Evolutionary conservation across 176 grass and related monocot genomes (phyloP).

Genomic region (Poa pratensis): DNA sequence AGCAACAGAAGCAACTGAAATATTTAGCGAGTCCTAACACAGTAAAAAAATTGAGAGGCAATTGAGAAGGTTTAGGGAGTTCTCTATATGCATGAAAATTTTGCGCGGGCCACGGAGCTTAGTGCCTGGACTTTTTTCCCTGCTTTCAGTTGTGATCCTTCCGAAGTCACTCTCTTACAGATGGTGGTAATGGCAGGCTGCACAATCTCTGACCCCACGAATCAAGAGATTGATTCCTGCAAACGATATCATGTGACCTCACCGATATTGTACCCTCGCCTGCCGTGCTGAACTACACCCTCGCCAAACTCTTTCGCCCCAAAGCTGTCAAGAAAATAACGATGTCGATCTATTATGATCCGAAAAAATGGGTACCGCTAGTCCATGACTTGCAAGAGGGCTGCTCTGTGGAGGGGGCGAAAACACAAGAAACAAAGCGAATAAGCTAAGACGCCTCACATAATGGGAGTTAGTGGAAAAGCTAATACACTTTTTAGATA

Average conservation of each 20-base stretch:
- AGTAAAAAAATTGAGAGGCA: neutral
- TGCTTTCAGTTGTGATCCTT: neutral
- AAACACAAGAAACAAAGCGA: neutral
- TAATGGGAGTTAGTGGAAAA: neutral
- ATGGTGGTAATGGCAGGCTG: neutral
- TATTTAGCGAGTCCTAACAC: neutral
- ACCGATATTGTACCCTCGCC: neutral
- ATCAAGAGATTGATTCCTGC: neutral
- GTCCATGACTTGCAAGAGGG: neutral
- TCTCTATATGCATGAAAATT: neutral
- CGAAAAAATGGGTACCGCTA: neutral
- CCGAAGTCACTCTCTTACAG: neutral
- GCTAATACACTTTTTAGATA: neutral
- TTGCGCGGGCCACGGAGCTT: neutral
- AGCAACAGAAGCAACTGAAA: neutral
- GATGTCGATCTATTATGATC: neutral
- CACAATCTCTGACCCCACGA: neutral
- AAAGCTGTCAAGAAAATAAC: neutral
- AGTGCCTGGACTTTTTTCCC: neutral
- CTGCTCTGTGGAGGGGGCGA: neutral
- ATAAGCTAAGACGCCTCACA: neutral
- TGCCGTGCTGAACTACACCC: neutral
- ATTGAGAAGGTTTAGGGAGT: slow-evolving; percentile 4
- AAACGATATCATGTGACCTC: neutral
- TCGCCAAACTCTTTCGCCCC: neutral